phyloP scores from a whole-genome alignment of 2,329 filamentous ascomycete genomes.

The Colletotrichum sp. region DNA sequence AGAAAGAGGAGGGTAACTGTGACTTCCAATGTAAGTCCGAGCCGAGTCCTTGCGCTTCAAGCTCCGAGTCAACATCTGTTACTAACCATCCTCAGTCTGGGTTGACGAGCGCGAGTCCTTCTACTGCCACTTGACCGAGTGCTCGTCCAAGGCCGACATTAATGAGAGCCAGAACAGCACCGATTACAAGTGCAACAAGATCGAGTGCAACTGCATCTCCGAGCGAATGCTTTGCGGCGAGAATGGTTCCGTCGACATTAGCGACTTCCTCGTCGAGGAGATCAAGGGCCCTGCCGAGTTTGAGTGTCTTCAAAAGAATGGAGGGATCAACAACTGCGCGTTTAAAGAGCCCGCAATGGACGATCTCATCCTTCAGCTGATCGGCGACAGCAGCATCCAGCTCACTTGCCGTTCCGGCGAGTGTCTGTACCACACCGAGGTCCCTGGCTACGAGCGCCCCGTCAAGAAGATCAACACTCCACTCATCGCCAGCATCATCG shows the following conservation, averaged over 20 bases:
- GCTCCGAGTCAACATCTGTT: not conserved
- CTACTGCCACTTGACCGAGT: constrained; percentile 88
- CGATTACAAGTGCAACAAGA: constrained; percentile 81
- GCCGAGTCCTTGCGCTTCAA: not conserved
- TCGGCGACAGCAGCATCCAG: constrained; percentile 89
- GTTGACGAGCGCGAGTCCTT: constrained; percentile 94
- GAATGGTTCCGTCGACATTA: constrained; percentile 88
- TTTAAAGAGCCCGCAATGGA: constrained; percentile 96
- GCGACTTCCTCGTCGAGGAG: constrained; percentile 81
- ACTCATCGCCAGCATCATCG: constrained; percentile 92
- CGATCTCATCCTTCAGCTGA: constrained; percentile 83
- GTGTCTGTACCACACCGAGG: constrained; percentile 90
- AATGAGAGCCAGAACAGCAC: constrained; percentile 79
- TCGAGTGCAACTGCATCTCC: constrained; percentile 86
- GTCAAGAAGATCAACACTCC: constrained; percentile 97
- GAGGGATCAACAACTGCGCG: constrained; percentile 69
- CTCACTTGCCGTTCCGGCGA: constrained; percentile 86
- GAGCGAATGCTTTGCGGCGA: constrained; percentile 95
- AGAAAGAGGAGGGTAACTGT: constrained; percentile 75
- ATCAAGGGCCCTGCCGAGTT: constrained; percentile 92
- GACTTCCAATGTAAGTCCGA: constrained; percentile 85
- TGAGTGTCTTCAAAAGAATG: constrained; percentile 71
- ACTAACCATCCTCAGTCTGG: constrained; percentile 72
- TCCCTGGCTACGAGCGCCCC: constrained; percentile 87
- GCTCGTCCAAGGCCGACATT: constrained; percentile 74